Percentiles rank a stretch among this genome's conserved stretches.
phyloP scores from a whole-genome alignment of 352 stramenopile genomes.

The Peronosclerospora sorghi region DNA sequence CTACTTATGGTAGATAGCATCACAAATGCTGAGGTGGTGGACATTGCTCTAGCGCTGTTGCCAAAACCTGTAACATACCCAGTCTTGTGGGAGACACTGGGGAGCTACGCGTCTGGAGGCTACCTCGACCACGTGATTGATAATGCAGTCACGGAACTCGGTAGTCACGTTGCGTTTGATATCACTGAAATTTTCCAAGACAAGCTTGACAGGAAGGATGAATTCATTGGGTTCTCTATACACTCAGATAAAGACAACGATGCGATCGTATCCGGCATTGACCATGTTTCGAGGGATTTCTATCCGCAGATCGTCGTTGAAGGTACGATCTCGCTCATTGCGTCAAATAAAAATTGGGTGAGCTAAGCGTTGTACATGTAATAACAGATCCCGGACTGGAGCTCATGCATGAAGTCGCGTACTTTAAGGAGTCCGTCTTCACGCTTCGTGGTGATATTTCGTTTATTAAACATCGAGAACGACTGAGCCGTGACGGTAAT shows the following conservation, averaged over 20 bases:
- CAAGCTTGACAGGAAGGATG: conserved; percentile 32
- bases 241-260: conserved; percentile 38
- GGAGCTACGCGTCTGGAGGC: conserved; percentile 19
- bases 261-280: conserved; percentile 44
- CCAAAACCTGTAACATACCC: conserved; percentile 40
- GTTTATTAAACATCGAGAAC: conserved; percentile 72
- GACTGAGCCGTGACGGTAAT: conserved; percentile 55
- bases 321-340: conserved; percentile 15
- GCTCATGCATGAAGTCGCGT: conserved; percentile 70
- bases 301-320: conserved; percentile 74
- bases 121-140: conserved; percentile 49
- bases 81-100: conserved; percentile 51
- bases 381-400: conserved; percentile 54
- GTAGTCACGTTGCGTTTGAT: conserved; percentile 62
- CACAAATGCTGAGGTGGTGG: conserved; percentile 26
- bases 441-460: conserved; percentile 66
- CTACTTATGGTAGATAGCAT: conserved; percentile 59
- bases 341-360: not conserved
- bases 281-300: conserved; percentile 48
- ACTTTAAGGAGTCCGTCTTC: conserved; percentile 74
- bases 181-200: conserved; percentile 65
- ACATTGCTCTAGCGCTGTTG: conserved; percentile 39
- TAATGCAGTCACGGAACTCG: conserved; percentile 34
- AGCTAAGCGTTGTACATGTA: conserved; percentile 1
- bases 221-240: conserved; percentile 51